Conservation (phyloP, 345 rosid species). For the Hibiscus syriacus region DNA sequence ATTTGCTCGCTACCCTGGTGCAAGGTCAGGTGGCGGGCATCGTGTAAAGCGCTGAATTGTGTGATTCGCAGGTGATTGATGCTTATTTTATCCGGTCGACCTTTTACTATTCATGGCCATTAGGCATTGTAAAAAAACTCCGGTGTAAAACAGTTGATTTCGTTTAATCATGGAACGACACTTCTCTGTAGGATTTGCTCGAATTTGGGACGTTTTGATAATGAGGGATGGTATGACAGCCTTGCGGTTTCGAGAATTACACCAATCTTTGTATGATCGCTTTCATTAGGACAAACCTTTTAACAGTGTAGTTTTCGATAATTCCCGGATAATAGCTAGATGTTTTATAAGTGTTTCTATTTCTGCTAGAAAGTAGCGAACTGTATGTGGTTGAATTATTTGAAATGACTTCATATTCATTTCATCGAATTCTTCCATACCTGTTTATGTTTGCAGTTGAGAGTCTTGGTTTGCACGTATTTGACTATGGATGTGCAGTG, state of each 20-base stretch:
- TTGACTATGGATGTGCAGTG: too few species aligned
- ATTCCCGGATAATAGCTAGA: slow-evolving; percentile 5
- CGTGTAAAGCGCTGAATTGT: slow-evolving; percentile 53
- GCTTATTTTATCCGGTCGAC: slow-evolving; percentile 22
- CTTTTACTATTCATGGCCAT: slow-evolving; percentile 22
- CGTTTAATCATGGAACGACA: slow-evolving; percentile 30
- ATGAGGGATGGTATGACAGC: slow-evolving; percentile 25
- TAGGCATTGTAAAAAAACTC: slow-evolving; percentile 25
- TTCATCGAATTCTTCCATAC: background rate
- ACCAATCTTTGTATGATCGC: slow-evolving; percentile 15
- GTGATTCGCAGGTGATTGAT: slow-evolving; percentile 36
- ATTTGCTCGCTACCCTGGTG: slow-evolving; percentile 78
- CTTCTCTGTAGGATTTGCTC: slow-evolving; percentile 43
- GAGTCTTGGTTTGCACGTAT: background rate
- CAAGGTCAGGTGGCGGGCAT: slow-evolving; percentile 66
- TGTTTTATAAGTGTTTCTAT: slow-evolving; percentile 9
- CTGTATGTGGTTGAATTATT: slow-evolving; percentile 19
- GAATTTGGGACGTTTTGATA: slow-evolving; percentile 28
- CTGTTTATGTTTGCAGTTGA: slow-evolving; percentile 9
- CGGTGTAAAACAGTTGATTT: slow-evolving; percentile 21
- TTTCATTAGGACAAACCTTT: slow-evolving; percentile 22
- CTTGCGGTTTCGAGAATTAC: slow-evolving; percentile 24
- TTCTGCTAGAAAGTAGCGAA: slow-evolving; percentile 15
- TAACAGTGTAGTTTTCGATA: slow-evolving; percentile 16
- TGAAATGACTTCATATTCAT: slow-evolving; percentile 5